Evolutionary conservation across 352 stramenopile genomes (phyloP).

Genomic region (Pelagophyceae sp.): DNA sequence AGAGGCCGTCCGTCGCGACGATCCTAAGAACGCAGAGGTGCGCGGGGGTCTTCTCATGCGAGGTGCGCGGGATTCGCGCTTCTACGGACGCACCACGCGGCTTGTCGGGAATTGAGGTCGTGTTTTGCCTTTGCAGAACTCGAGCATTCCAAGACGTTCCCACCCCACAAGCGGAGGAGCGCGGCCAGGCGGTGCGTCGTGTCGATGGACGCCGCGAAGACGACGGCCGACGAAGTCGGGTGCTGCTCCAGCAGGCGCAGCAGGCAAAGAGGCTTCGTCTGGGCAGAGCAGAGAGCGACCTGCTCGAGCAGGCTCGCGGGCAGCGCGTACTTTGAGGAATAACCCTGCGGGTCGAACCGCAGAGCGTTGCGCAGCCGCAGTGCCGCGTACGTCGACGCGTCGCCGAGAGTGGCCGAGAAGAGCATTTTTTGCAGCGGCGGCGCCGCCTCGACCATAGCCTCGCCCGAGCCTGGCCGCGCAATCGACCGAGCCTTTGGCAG

Average conservation of each 20-base stretch:
- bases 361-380: slow-evolving; percentile 88
- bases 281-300: slow-evolving; percentile 79
- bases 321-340: slow-evolving; percentile 48
- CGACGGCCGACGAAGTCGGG: slow-evolving; percentile 56
- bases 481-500: slow-evolving; percentile 26
- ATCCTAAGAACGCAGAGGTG: too few species aligned
- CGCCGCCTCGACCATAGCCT: slow-evolving; percentile 31
- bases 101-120: background rate
- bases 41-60: too few species aligned
- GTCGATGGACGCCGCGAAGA: slow-evolving; percentile 92
- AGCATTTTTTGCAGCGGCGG: slow-evolving; percentile 79
- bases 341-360: slow-evolving; percentile 60
- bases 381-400: slow-evolving; percentile 86
- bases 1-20: slow-evolving; percentile 81
- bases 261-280: slow-evolving; percentile 87
- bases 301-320: slow-evolving; percentile 60
- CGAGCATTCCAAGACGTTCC: slow-evolving; percentile 14
- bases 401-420: slow-evolving; percentile 90
- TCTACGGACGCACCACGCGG: too few species aligned
- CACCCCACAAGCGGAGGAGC: slow-evolving; percentile 71
- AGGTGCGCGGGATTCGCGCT: too few species aligned
- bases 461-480: slow-evolving; percentile 45
- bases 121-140: background rate
- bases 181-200: slow-evolving; percentile 86
- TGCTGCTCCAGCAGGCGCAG: slow-evolving; percentile 72